Base-by-base conservation (phyloP, 2,329 filamentous ascomycete species). In the Sporothrix schenckii region DNA sequence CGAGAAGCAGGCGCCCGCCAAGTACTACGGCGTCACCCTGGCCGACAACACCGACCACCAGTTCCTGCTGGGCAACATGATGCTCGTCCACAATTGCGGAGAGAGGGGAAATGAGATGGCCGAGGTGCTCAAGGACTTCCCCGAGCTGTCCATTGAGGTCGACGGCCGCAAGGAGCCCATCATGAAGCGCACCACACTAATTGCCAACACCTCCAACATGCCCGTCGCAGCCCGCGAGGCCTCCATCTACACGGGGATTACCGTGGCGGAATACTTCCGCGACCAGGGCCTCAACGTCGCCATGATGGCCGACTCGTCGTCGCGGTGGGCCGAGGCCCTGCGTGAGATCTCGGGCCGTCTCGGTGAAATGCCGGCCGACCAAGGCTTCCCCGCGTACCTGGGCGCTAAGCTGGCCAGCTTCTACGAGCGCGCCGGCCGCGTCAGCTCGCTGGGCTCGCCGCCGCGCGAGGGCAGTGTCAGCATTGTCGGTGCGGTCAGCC, bases 191-290 rank as follows among this genome's bases (percentile, higher is more conserved):
- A 99, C 95, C 19, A 96, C 93, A 27, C 87, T 99, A 72, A 98
- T 99, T 79, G 95, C 95, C 81, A 99, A 99, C 83, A 99, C 95
- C 56, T 99, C 95, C 77, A 99, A 99, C 86, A 99, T 99, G 95
- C 95, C 95, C 73, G 95, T 99, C 78, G 95, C 95, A 74, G 95
- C 95, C 72, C 93, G 95, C 83, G 95, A 99, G 82, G 95, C 95
- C 71, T 99, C 95, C 74, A 99, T 99, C 80, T 99, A 99, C 83
- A 99, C 95, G 3, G 95, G 88, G 66, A 97, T 97, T 74, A 97
- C 93, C 0, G 91, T 97, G 0, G 92, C 93, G 54, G 95, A 99
- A 80, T 99, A 99, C 78, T 98, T 98, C 85, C 88, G 95, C 75
- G 95, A 99, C 78, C 93, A 97, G 82, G 95, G 95, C 74, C 94